A percentile compares a stretch with the other conserved stretches of the same genome.
These are phyloP conservation scores for Rhizopogon roseolus DNA, from an alignment of 768 basidiomycete species.

Conservation along the genomic window DNA sequence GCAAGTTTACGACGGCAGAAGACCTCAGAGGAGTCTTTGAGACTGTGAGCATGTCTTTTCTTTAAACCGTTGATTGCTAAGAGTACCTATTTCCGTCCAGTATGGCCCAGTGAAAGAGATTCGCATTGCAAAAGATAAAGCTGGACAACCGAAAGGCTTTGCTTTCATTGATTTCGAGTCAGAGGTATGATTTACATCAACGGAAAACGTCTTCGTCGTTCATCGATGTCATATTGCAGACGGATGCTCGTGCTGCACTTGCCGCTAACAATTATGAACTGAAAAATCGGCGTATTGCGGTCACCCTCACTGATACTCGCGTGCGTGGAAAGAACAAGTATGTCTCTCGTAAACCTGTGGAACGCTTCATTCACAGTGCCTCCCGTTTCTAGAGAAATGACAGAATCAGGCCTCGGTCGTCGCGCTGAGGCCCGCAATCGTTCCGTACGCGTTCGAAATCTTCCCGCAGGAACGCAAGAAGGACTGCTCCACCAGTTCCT, in stretches of 20 bases:
- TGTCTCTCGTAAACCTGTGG: constrained; percentile 10
- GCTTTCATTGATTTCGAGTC: constrained; percentile 90
- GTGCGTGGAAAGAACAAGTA: constrained; percentile 52
- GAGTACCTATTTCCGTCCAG: constrained; percentile 33
- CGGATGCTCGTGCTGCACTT: constrained; percentile 65
- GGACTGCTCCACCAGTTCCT: constrained; percentile 87
- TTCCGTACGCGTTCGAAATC: constrained; percentile 69
- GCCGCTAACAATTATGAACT: constrained; percentile 83
- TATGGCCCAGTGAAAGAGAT: constrained; percentile 82
- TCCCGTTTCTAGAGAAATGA: constrained; percentile 26
- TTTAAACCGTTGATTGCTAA: not conserved
- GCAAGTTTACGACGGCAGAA: constrained; percentile 66
- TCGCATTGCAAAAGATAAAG: constrained; percentile 69
- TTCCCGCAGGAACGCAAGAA: constrained; percentile 80
- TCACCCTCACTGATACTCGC: constrained; percentile 79
- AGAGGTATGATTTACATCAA: constrained; percentile 46
- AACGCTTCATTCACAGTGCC: not conserved
- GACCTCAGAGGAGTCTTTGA: constrained; percentile 80
- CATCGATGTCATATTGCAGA: constrained; percentile 34
- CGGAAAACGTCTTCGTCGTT: not conserved
- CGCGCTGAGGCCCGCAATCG: constrained; percentile 57
- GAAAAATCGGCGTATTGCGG: constrained; percentile 85
- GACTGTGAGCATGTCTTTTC: constrained; percentile 44
- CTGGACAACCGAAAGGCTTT: constrained; percentile 73
- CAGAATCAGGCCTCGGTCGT: constrained; percentile 56